Evolutionary conservation across 2,329 filamentous ascomycete genomes (phyloP), one percentile per base, ranked within the genome.

Genomic region (Cadophora luteo-olivacea): DNA sequence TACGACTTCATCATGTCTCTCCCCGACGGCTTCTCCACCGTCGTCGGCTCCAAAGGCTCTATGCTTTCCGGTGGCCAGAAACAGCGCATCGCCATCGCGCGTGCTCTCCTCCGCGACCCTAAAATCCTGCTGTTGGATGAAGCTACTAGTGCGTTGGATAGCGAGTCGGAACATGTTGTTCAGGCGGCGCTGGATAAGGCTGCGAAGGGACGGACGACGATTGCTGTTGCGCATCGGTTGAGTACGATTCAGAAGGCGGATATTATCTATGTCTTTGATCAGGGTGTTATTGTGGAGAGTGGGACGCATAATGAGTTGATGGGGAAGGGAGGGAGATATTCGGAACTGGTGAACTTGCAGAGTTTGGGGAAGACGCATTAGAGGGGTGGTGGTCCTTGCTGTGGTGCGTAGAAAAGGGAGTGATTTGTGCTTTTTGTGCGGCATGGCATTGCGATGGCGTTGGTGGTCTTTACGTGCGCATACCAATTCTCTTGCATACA

Each of bases 241-340:
- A 93, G 90, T 76, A 97, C 96, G 0, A 97, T 98, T 69, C 94
- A 97, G 78, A 94, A 96, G 78, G 95, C 95, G 0, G 95, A 98
- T 77, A 83, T 95, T 61, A 98, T 98, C 75, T 97, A 97, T 73
- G 95, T 98, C n/a, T 96, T 98, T 78, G 94, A 97, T 79, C 90
- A 92, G 75, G 96, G 95, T 8, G 86, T 88, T 69, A 88, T 98
- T 54, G 92, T 97, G 0, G 95, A 98, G 82, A 86, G 87, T 73
- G 95, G 95, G 5, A 93, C 89, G 9, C 95, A 98, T 77, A 76
- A 82, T 0, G 91, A 93, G 77, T 78, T 95, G 75, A 89, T 92
- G 86, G 85, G 84, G 72, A 85, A 84, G 77, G 88, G 89, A 71
- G 91, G 92, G 3, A 85, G 91, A 60, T 96, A 96, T 77, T 89